Base-by-base conservation (phyloP, 345 rosid species). In the Stellera chamaejasme region DNA sequence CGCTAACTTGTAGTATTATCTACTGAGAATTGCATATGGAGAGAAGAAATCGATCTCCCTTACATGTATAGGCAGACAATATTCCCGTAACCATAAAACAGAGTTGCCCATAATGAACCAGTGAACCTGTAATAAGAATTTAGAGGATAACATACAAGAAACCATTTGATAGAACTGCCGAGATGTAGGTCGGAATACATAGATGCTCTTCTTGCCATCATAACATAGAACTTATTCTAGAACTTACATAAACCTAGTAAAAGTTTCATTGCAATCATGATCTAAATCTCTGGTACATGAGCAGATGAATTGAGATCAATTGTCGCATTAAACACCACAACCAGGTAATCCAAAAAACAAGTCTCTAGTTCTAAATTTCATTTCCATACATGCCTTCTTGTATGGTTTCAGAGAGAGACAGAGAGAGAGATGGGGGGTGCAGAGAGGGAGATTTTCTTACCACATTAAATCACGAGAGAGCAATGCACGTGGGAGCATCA, bases 401-500 rank as follows among this genome's bases (percentile, higher is more conserved):
- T 8, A 11, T 46, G 46, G 46, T 46, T 12, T 4, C 11, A 16
- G 52, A 50, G 19, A 55, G 59, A n/a, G 45, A 0, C 50, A 10
- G 3, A 0, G 42, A 54, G 43, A 43, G 0, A 27, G 45, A 27
- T 39, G 49, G 25, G 58, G 11, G 19, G 28, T 7, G 13, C 13
- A 16, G 27, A 0, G 39, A 5, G 39, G 9, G 39, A 8, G 39
- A 26, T 62, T 66, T 58, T 48, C 63, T 77, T 85, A 85, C 98
- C 98, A 91, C 96, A 91, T 91, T 50, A 88, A 72, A 77, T 91
- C 98, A 11, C 96, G 96, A 65, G 82, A 73, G 59, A 91, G 83
- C 62, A 91, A 73, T 4, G 98, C 96, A 54, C 96, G 92, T 42
- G 98, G 96, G 41, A 91, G 61, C 96, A 88, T 79, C 46, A 91